Base-by-base conservation (phyloP, 768 basidiomycete genomes). In the Amanita molliuscula region DNA sequence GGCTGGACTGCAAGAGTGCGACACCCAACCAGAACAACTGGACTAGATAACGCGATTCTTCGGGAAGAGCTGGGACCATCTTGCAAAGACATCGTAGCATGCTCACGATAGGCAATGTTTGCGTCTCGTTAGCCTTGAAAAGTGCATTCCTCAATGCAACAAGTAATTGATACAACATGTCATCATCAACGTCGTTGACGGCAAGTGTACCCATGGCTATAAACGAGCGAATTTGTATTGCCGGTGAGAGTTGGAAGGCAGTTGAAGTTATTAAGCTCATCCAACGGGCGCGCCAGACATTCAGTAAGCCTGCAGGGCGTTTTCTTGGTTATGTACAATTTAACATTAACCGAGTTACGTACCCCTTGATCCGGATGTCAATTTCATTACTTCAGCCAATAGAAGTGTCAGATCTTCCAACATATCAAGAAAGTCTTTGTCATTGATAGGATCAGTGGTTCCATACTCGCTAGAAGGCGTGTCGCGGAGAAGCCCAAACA, bases 201-300 rank as follows among this genome's bases (percentile, higher is more conserved):
- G 88, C 83, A n/a, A 94, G 74, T n/a, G 77, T 74, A 3, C 88
- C 88, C 7, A 96, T 75, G 3, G 85, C 81, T 28, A 87, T 77
- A 62, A 94, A 95, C 0, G 90, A 87, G 8, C 89, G 81, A 23
- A 85, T 81, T 61, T 95, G 93, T n/a, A 92, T 78, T 2, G 85
- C 81, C 0, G 89, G 84, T 3, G 88, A 89, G 42, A 85, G 76
- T 59, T 95, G 93, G 69, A 95, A 95, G 18, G 92, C 90, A 0
- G 87, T 88, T 1, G 88, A 81, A 1, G 88, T 86, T 11, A 91
- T 80, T 51, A 96, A 63, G 36, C 88, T 82, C 85, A 92, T 92
- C 91, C 92, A 95, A 31, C 93, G 76, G 23, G 92, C 89, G 52
- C 86, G 78, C 93, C 93, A 96, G 3, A 87, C 78, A 59, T 96